Evolutionary conservation across 148 eudicot genomes (phyloP).

Genomic region (Fagopyrum tataricum): DNA sequence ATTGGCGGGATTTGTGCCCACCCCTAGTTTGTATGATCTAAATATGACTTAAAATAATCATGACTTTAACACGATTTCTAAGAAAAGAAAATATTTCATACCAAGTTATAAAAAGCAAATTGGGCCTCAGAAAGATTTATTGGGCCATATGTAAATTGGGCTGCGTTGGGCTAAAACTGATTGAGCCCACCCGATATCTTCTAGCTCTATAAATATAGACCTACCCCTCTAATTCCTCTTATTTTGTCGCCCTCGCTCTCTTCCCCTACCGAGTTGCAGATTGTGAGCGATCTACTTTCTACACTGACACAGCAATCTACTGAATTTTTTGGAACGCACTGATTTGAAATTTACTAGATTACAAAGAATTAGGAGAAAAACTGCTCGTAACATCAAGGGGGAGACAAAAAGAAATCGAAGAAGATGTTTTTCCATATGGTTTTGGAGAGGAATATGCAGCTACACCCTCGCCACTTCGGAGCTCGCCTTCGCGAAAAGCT

Average conservation of each 20-base stretch:
- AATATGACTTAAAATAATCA: no score
- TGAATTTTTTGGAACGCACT: background rate
- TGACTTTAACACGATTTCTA: background rate
- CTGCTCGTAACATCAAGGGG: background rate
- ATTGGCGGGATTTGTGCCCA: no score
- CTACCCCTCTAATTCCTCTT: background rate
- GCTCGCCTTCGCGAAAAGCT: constrained; percentile 84
- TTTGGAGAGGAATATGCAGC: constrained; percentile 84
- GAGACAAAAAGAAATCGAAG: background rate
- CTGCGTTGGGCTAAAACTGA: background rate
- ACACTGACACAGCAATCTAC: background rate
- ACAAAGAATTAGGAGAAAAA: background rate
- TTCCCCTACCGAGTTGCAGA: background rate
- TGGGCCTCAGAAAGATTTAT: background rate
- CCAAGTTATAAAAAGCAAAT: background rate
- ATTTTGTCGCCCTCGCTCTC: background rate
- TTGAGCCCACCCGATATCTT: background rate
- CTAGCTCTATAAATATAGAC: background rate
- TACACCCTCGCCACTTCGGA: constrained; percentile 90
- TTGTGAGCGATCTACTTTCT: background rate
- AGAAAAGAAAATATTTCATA: no score
- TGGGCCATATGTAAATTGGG: background rate
- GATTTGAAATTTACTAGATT: background rate
- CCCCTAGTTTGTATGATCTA: no score
- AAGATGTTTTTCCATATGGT: constrained; percentile 89